phyloP scores from a whole-genome alignment of 768 basidiomycete species.

The Amanita fuliginea region DNA sequence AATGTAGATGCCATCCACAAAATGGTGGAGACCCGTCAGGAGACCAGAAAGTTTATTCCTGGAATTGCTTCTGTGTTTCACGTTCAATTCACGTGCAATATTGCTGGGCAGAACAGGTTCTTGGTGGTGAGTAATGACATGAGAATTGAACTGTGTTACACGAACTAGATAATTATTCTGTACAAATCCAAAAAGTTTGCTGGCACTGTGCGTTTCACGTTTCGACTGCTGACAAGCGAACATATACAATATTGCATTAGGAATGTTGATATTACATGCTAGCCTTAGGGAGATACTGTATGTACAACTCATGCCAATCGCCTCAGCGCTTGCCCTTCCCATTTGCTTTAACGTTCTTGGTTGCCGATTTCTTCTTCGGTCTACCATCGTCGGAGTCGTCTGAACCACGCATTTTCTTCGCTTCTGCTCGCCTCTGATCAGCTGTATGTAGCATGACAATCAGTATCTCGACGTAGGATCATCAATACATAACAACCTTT shows the following conservation, averaged over 20 bases:
- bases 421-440: slow-evolving; percentile 38
- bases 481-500: slow-evolving; percentile 42
- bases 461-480: slow-evolving; percentile 10
- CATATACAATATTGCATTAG: background rate
- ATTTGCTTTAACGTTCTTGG: slow-evolving; percentile 20
- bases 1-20: too few relatives aligned
- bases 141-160: too few relatives aligned
- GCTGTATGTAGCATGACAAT: slow-evolving; percentile 22
- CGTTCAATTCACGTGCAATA: too few relatives aligned
- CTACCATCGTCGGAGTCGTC: slow-evolving; percentile 42
- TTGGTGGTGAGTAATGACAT: too few relatives aligned
- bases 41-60: too few relatives aligned
- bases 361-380: slow-evolving; percentile 37
- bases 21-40: too few relatives aligned
- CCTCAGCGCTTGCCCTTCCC: slow-evolving; percentile 19
- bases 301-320: background rate
- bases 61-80: too few relatives aligned
- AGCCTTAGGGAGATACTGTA: background rate
- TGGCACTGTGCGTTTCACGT: too few relatives aligned
- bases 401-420: slow-evolving; percentile 29
- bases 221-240: too few relatives aligned
- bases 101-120: too few relatives aligned
- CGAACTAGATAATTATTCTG: too few relatives aligned
- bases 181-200: too few relatives aligned
- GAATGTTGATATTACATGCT: background rate